Conservation (phyloP, 352 stramenopile genomes). For the Phytophthora citricola region DNA sequence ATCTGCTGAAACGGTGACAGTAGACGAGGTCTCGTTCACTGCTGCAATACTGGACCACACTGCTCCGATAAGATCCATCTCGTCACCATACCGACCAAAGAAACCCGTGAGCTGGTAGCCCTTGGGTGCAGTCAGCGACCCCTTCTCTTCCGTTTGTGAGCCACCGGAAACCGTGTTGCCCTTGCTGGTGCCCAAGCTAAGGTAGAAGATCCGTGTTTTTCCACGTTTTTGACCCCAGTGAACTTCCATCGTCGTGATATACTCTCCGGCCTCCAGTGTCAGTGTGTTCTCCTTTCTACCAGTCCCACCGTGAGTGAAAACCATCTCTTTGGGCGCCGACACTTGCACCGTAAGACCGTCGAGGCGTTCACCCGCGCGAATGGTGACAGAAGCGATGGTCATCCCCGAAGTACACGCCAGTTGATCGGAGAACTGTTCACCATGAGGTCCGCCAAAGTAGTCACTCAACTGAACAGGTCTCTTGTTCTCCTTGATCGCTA, state of each 20-base stretch:
- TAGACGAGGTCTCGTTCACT: constrained; percentile 19
- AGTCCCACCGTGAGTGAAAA: constrained; percentile 25
- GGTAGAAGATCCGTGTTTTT: constrained; percentile 23
- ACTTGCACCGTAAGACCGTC: constrained; percentile 17
- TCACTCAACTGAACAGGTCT: constrained; percentile 38
- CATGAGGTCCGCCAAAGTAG: constrained; percentile 47
- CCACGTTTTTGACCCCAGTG: constrained; percentile 16
- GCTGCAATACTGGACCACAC: constrained; percentile 35
- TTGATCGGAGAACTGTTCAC: constrained; percentile 47
- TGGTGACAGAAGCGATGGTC: constrained; percentile 32
- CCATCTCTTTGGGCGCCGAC: constrained; percentile 19
- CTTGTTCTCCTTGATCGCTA: constrained; percentile 18
- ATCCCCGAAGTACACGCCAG: constrained; percentile 25
- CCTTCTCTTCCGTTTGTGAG: constrained; percentile 21
- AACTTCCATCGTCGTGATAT: constrained; percentile 23
- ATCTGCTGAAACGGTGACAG: constrained; percentile 6
- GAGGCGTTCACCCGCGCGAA: constrained; percentile 32
- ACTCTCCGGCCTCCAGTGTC: constrained; percentile 16
- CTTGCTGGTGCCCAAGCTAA: constrained; percentile 19
- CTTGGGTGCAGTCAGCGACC: constrained; percentile 16
- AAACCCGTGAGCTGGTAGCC: constrained; percentile 30
- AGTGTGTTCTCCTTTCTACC: constrained; percentile 19
- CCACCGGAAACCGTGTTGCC: constrained; percentile 16
- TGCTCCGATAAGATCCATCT: constrained; percentile 25
- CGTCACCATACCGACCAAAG: constrained; percentile 23